Evolutionary conservation across 192 early-diverging fungal genomes (phyloP), one percentile per base, ranked within the genome.

Genomic region (Diversispora epigaea): DNA sequence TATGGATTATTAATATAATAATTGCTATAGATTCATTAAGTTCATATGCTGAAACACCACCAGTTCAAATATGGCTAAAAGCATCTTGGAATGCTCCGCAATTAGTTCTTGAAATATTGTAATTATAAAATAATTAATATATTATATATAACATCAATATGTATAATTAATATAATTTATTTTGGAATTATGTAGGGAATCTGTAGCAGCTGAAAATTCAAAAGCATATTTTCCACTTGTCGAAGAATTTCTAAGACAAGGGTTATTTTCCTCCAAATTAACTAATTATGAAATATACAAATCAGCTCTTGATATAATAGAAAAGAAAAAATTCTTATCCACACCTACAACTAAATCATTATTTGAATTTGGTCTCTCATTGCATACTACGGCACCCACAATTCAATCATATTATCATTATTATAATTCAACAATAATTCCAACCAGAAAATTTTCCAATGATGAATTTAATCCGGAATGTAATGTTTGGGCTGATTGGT

Each of bases 321-420:
- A 83, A 55, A 25, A 81, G 17, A 75, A 79, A 15, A 67, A 82
- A 10, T 78, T 86, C 10, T 75, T 88, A 6, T 68, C 78, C 10
- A 52, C 68, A 11, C 69, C 80, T 1, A 74, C 89, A 14, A 82
- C 85, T 12, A 55, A 85, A 46, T 80, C 92, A 44, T 81, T 93
- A n/a, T 73, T 93, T 10, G 85, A 89, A 68, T 84, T 93, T 19
- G 82, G 90, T 17, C 83, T 97, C 12, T 79, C 94, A 4, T 76
- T 91, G 25, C 92, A 91, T 50, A 81, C 81, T 1, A 73, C 85
- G 25, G 93, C 95, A 15, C 94, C 97, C 0, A 85, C 84, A 19
- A 88, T 97, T 32, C 85, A 93, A 75, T 88, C 95, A 0, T 88
- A 91, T 70, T 91, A 96, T 79, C 93, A 93, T 62, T 86, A 89